Base-by-base conservation (phyloP, 2,329 filamentous ascomycete genomes). In the Ceratocystiopsis sp. region DNA sequence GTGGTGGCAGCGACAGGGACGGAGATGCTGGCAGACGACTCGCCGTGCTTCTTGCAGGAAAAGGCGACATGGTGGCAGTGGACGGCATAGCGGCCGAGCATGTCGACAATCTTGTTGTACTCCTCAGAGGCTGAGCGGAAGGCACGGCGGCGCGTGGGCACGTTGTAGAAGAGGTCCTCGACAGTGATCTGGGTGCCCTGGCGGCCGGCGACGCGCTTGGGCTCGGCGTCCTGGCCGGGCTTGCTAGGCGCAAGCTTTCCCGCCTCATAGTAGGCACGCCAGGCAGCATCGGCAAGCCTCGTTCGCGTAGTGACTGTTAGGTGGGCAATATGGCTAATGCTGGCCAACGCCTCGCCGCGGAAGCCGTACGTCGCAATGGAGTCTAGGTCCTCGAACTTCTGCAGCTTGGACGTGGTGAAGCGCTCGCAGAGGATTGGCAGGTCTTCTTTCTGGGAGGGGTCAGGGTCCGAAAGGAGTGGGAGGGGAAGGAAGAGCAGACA, bases 251-350 rank as follows among this genome's bases (percentile, higher is more conserved):
- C 73, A 38, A 96, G 69, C 51, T 78, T 84, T 14, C 91, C 89
- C 56, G 84, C 79, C 17, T 82, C 75, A 57, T 94, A 98, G 51
- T 84, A 77, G 18, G 87, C 87, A 57, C 84, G 79, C 83, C 84
- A 98, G 15, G 91, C 91, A 60, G 85, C 83, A 51, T 76, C 79
- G 0, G 87, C 93, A 37, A 85, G 78, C 46, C 82, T 80, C 1
- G 87, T 96, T 59, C 86, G 93, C 9, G 93, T 98, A 1, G 89
- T 96, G 37, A 98, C 85, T 4, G 80, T 85, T 18, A 98, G 69
- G 64, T 98, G 93, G 33, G 93, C 89, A 53, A 98, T 95, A 58
- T 98, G 91, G 56, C 89, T 96, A 59, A 98, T 98, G 61, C 91
- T 96, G 14, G 91, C 91, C 43, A 98, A 65, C 4, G 91, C 91